Base-by-base conservation (phyloP, 306 rosid genomes). In the Lathyrus sativus region DNA sequence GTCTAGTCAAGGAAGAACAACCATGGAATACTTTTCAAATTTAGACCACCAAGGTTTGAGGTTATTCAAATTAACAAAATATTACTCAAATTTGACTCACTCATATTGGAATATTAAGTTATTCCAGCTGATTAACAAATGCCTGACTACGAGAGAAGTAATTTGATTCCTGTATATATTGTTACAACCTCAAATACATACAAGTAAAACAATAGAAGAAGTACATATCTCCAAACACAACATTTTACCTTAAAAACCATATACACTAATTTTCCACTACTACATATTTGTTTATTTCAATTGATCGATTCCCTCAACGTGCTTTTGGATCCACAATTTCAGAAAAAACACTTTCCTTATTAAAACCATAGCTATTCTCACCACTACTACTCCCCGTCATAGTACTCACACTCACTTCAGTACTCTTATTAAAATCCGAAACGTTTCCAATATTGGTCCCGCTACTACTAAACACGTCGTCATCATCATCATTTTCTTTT, bases 301-400 rank as follows among this genome's bases (percentile, higher is more conserved):
- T 9, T 8, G 17, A 49, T 3, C 9, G 28, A 17, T 19, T 6
- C 7, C 35, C 14, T 53, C 59, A 53, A 53, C 62, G 82, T 9
- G 82, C 71, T 35, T 66, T 74, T 53, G 78, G 80, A 6, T 74
- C 76, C 10, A 68, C 22, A 26, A 79, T 73, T 44, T 73, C 79
- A 7, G 82, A 73, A 46, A 79, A 79, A 54, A 55, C 79, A 3
- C 64, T 68, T 12, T 44, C 76, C 8, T 0, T 79, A n/a, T 24
- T 28, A 45, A 24, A 56, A 28, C 37, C 42, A 42, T 1, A 22
- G 12, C 68, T 38, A 37, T 33, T 9, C 0, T 67, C 78, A n/a
- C 68, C 74, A 4, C 68, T 68, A 7, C 17, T 68, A 3, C 63
- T 73, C 7, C 24, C 54, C 1, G 33, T 62, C 8, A 48, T 53